Evolutionary conservation across 1,284 basidiomycete species (phyloP), one percentile per base, ranked within the genome.

Genomic region (Fomitopsis pinicola): DNA sequence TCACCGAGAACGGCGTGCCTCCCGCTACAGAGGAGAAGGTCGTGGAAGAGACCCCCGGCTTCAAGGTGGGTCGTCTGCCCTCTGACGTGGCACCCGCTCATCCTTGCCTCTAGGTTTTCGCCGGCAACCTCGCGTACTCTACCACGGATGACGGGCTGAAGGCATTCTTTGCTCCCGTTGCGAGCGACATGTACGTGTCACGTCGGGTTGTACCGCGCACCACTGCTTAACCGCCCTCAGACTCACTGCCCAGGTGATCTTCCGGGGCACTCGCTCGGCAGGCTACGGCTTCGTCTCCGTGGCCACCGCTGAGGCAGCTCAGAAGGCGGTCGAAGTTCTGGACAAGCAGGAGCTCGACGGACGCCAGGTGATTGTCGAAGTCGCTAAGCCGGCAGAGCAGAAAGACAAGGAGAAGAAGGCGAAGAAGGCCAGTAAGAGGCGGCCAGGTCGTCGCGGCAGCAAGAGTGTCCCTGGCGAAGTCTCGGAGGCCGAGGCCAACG

Each of bases 251-350:
- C 87, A 91, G 76, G 86, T 94, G 75, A 93, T 94, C 75, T 78
- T 86, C 76, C 90, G 91, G 66, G 90, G 91, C 69, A 79, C 80
- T 60, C 88, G 91, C 73, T 90, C 92, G 64, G 88, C 93, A 71
- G 94, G 94, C 64, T 97, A 95, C 78, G 95, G 94, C 67, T 97
- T 97, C 74, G 93, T 95, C 74, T 86, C 91, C 66, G 84, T 94
- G 77, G 80, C 84, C 73, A 89, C 84, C 73, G 82, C 82, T 75
- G 91, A 91, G 75, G 90, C 92, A 72, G 93, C 91, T 64, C 82
- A 94, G 78, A 87, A 87, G 76, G 95, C 93, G 63, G 90, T 95
- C 73, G 89, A 94, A 66, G 78, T 83, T 72, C 89, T 97, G 72
- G 83, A 96, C 83, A 91, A 91, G 77, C 80, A 88, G 75, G 90